Evolutionary conservation across 257 asterid genomes (phyloP), one percentile per base, ranked within the genome.

Genomic region (Schizonepeta tenuifolia): DNA sequence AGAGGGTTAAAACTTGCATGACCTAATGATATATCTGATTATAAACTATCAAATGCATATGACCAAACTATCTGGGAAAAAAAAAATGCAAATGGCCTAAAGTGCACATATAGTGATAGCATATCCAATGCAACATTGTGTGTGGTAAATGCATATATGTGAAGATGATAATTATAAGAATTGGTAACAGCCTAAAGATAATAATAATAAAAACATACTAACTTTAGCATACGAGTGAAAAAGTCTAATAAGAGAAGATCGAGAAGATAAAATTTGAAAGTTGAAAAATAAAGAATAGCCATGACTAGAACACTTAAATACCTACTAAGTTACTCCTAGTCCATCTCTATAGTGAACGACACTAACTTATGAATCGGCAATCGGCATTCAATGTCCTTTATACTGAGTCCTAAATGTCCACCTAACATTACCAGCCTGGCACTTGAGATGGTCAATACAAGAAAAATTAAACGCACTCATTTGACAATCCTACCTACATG

Each of bases 1-100:
- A 28, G 63, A 43, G 13, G 54, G 15, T n/a, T 31, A 67, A 43
- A 67, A 26, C 18, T 57, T 20, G 38, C 41, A 59, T 51, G 60
- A 68, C 46, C 74, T 63, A 55, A 44, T 59, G 36, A 46, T 17
- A 56, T 36, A n/a, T 41, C 57, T 41, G 18, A 7, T 20, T 33
- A 35, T 70, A 59, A 38, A 62, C 72, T 61, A 61, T 44, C 75
- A 65, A 20, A 20, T 64, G 69, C 55, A 58, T n/a, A 47, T 28
- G 54, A 11, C 22, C 73, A 46, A 31, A 43, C 0, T 38, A 38
- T 38, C 0, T 38, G 2, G 4, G 4, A 28, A 28, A 36, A 1
- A 36, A 38, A 38, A 49, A 21, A 22, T 64, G 69, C 55, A 58
- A 11, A 47, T 41, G 54, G n/a, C 35, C 73, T 67, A 31, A 43